Base-by-base conservation (phyloP, 176 grass and related monocot genomes). In the Avena atlantica region DNA sequence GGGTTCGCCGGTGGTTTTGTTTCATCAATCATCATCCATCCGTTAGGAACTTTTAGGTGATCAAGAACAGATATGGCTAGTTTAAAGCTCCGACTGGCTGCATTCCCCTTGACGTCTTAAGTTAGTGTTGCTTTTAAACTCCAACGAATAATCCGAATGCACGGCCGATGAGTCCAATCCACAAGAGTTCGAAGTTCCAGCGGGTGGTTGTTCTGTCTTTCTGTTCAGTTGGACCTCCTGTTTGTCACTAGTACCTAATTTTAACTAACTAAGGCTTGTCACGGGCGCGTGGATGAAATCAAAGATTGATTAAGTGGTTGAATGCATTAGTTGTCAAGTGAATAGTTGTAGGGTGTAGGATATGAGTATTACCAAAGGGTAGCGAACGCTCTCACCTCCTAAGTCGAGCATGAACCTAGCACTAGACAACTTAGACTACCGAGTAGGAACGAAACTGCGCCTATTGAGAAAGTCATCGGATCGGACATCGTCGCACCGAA, bases 241-340 rank as follows among this genome's bases (percentile, higher is more conserved):
- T 47, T 74, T 79, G 85, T 13, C 65, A 79, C 23, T 48, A 13
- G 55, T 44, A 79, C 89, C 74, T 74, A 90, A 90, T 57, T 56
- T 44, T 21, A 74, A 70, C 68, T 4, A 87, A 24, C 10, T 51
- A 7, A 42, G 40, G 40, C 40, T 78, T 87, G 74, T 80, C 85
- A 49, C 9, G 13, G 19, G 50, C 52, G 56, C 27, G 12, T 19
- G 42, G 62, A 52, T 45, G 2, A 19, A 17, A 44, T 29, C 16
- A 2, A 78, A 62, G 72, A 13, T 53, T 21, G 14, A 69, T 25
- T 37, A 42, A 42, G 40, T 6, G 1, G 17, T n/a, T 34, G 49
- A 40, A 8, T 9, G 9, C 4, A 6, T 36, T 14, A 70, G 11
- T 8, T 73, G 16, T 57, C 53, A 15, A 57, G 21, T 20, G 4